These are phyloP conservation scores for Lumnitzera racemosa DNA, from an alignment of 345 rosid genomes.

Conservation along the genomic window DNA sequence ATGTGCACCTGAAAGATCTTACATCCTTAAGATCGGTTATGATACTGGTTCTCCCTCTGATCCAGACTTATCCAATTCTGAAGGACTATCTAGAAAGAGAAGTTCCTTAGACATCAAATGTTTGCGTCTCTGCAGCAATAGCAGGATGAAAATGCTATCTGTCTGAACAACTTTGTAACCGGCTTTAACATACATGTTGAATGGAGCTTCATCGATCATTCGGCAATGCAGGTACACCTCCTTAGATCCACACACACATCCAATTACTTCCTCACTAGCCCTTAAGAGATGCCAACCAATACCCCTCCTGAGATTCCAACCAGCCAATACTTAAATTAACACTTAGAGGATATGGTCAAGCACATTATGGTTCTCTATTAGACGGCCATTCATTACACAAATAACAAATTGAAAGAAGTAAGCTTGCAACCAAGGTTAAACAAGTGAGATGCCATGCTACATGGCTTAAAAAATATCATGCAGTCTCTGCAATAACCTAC, in stretches of 20 bases:
- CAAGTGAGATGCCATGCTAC: too few relatives aligned
- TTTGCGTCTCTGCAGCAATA: conserved; percentile 82
- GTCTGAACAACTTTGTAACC: conserved; percentile 66
- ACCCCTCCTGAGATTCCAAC: conserved; percentile 54
- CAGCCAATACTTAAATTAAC: neutral
- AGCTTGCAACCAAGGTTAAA: too few relatives aligned
- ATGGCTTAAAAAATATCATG: too few relatives aligned
- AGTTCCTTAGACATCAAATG: conserved; percentile 90
- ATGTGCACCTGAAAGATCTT: conserved; percentile 16
- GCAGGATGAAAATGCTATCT: conserved; percentile 55
- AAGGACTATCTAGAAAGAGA: conserved; percentile 17
- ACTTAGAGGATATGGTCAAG: neutral
- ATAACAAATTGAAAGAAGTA: too few relatives aligned
- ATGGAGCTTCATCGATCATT: conserved; percentile 83
- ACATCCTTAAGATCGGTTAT: conserved; percentile 19
- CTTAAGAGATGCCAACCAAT: conserved; percentile 93
- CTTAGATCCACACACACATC: conserved; percentile 42
- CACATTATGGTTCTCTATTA: too few relatives aligned
- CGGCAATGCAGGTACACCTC: conserved; percentile 91
- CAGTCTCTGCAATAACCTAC: too few relatives aligned
- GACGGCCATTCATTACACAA: too few relatives aligned
- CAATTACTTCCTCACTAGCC: conserved; percentile 80
- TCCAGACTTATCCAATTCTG: conserved; percentile 17
- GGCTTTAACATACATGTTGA: conserved; percentile 78
- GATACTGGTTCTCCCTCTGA: conserved; percentile 31